Percentiles rank a stretch among this genome's conserved stretches.
These are phyloP conservation scores for Sclerospora graminicola DNA, from an alignment of 352 stramenopile species.

Conservation along the genomic window DNA sequence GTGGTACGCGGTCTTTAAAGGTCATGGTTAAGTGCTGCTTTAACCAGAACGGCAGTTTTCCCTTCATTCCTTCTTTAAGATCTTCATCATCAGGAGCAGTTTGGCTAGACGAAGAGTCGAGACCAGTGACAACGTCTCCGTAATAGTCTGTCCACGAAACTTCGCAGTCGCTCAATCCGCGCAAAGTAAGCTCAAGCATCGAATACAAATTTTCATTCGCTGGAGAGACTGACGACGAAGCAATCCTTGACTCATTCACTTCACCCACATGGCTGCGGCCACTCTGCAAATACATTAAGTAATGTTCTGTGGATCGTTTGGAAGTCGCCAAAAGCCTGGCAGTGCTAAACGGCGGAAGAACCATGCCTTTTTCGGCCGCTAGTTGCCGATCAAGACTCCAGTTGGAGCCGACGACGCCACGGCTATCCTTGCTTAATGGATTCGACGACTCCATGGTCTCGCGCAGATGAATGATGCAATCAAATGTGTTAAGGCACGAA, in stretches of 20 bases:
- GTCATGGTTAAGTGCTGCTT: slow-evolving; percentile 34
- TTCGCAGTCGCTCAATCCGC: slow-evolving; percentile 73
- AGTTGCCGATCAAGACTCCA: slow-evolving; percentile 36
- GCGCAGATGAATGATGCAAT: slow-evolving; percentile 51
- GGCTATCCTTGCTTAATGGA: slow-evolving; percentile 23
- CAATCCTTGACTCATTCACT: slow-evolving; percentile 1
- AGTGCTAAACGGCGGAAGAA: slow-evolving; percentile 82
- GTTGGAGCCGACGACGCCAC: slow-evolving; percentile 40
- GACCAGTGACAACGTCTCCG: slow-evolving; percentile 24
- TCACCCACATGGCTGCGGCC: slow-evolving; percentile 4
- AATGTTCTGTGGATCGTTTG: slow-evolving; percentile 63
- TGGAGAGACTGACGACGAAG: slow-evolving; percentile 26
- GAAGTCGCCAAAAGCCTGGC: slow-evolving; percentile 56
- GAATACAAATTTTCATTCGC: slow-evolving; percentile 79
- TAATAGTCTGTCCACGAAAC: slow-evolving; percentile 78
- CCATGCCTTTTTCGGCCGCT: slow-evolving; percentile 32
- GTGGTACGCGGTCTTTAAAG: slow-evolving; percentile 27
- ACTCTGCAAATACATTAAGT: slow-evolving; percentile 78
- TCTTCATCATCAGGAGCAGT: slow-evolving; percentile 29
- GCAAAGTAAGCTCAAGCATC: slow-evolving; percentile 75
- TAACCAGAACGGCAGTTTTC: slow-evolving; percentile 67
- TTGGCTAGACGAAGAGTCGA: slow-evolving; percentile 5
- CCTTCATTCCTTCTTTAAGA: slow-evolving; percentile 32
- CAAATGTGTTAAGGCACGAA: slow-evolving; percentile 76
- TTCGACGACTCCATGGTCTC: slow-evolving; percentile 32